phyloP scores from a whole-genome alignment of 768 basidiomycete genomes.

The Plicaturopsis crispa region DNA sequence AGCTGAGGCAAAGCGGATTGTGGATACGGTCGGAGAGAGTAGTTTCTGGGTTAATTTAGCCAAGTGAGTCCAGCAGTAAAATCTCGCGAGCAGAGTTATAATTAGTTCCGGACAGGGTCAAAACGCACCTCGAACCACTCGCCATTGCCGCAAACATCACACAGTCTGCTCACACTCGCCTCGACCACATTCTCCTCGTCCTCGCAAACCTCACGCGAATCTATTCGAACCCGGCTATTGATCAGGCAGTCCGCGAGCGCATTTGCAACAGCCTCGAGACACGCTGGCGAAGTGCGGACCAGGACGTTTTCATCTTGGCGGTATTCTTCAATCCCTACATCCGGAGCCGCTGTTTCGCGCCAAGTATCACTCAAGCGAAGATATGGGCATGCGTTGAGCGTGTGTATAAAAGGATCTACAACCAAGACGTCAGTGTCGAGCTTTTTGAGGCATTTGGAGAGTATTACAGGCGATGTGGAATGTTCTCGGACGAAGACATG shows the following conservation, averaged over 20 bases:
- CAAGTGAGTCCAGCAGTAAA: constrained; percentile 1
- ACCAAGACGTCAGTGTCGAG: constrained; percentile 3
- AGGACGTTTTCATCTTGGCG: constrained; percentile 25
- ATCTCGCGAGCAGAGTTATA: not conserved
- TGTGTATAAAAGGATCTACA: constrained; percentile 8
- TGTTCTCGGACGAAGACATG: constrained; percentile 7
- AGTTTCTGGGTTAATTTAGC: constrained; percentile 7
- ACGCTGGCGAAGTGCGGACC: constrained; percentile 25
- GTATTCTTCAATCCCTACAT: constrained; percentile 27
- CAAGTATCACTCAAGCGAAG: not conserved
- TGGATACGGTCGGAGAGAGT: constrained; percentile 1
- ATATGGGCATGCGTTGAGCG: constrained; percentile 6
- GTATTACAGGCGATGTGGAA: constrained; percentile 4
- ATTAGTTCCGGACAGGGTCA: constrained; percentile 6
- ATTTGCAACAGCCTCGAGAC: constrained; percentile 23
- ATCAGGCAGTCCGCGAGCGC: constrained; percentile 4
- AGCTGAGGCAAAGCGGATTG: constrained; percentile 12
- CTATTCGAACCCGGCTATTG: constrained; percentile 11
- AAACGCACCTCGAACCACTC: constrained; percentile 20
- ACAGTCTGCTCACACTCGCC: constrained; percentile 18
- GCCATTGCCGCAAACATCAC: constrained; percentile 28
- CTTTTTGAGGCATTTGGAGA: constrained; percentile 8
- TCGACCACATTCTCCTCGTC: constrained; percentile 25
- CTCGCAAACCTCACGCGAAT: constrained; percentile 21
- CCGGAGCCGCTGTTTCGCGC: constrained; percentile 7